Percentiles rank a stretch among this genome's conserved stretches.
These are phyloP conservation scores for Apiospora marii DNA, from an alignment of 2,329 filamentous ascomycete genomes.

Conservation along the genomic window DNA sequence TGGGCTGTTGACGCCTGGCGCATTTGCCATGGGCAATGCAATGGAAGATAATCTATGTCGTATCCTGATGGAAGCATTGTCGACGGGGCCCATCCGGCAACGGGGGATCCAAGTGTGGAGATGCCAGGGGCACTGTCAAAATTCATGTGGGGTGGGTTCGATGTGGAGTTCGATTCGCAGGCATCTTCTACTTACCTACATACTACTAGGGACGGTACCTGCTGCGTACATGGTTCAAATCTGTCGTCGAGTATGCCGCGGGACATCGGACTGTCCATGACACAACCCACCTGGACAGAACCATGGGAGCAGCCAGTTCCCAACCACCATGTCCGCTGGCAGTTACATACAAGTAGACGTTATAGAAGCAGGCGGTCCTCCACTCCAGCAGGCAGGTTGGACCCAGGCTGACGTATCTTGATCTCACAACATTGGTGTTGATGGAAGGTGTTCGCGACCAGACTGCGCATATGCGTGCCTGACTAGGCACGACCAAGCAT, in stretches of 20 bases:
- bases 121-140: constrained; percentile 16
- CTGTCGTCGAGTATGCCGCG: neutral
- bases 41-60: constrained; percentile 10
- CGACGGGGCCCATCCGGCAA: constrained; percentile 18
- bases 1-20: constrained; percentile 15
- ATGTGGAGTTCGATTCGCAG: constrained; percentile 9
- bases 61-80: neutral
- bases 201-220: neutral
- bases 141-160: constrained; percentile 19
- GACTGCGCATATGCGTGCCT: neutral
- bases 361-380: neutral
- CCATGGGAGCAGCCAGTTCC: neutral
- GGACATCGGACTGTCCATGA: neutral
- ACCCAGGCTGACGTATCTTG: neutral
- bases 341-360: neutral
- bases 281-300: neutral
- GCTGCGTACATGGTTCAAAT: constrained; percentile 7
- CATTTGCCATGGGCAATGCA: neutral
- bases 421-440: neutral
- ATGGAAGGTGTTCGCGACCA: neutral
- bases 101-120: constrained; percentile 13
- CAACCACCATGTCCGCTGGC: neutral
- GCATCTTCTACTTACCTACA: no score
- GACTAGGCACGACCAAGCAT: neutral
- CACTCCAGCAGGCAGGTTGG: neutral